Evolutionary conservation across 1,284 basidiomycete species (phyloP).

Genomic region (Athelia psychrophila): DNA sequence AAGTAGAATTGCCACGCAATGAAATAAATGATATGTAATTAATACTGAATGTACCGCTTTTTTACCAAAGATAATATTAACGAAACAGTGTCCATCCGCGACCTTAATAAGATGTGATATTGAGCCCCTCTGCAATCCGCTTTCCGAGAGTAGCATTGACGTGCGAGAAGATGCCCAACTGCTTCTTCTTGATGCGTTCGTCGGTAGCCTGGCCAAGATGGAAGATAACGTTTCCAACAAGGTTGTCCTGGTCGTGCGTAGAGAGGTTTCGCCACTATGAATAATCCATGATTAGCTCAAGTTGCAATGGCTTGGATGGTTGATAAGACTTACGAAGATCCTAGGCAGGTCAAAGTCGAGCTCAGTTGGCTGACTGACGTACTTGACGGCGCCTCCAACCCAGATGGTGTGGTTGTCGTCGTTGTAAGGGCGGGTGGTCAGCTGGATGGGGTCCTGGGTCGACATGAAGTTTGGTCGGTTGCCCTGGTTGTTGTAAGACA

Average conservation of each 20-base stretch:
- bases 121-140: constrained; percentile 17
- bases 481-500: constrained; percentile 17
- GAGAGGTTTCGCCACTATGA: constrained; percentile 17
- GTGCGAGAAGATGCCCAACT: constrained; percentile 18
- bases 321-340: constrained; percentile 13
- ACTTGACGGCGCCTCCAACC: constrained; percentile 19
- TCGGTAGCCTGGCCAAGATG: constrained; percentile 14
- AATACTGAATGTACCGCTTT: too few species aligned
- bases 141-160: constrained; percentile 19
- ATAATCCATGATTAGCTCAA: background rate
- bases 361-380: constrained; percentile 17
- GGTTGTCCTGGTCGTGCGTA: constrained; percentile 13
- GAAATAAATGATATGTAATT: too few species aligned
- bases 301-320: background rate
- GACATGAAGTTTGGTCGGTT: constrained; percentile 20
- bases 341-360: constrained; percentile 21
- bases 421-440: constrained; percentile 17
- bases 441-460: constrained; percentile 14
- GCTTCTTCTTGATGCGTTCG: constrained; percentile 10
- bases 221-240: constrained; percentile 14
- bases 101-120: constrained; percentile 3
- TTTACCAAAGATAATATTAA: too few species aligned
- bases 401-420: constrained; percentile 21
- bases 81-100: too few species aligned
- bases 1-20: too few species aligned